Base-by-base conservation (phyloP, 768 basidiomycete species). In the Boletus rex-veris region DNA sequence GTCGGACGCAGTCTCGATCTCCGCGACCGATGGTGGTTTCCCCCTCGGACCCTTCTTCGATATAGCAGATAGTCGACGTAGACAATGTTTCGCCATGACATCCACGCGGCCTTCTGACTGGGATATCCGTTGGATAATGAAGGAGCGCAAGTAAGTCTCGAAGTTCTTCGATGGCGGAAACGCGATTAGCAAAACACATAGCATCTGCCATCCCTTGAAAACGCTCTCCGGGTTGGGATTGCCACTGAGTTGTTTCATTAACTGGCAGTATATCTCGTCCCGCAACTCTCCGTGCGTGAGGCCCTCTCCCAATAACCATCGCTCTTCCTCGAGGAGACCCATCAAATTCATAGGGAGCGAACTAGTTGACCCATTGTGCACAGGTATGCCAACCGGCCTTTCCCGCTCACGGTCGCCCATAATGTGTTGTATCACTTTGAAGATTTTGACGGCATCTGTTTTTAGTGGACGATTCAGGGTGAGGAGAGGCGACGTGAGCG, bases 91-190 rank as follows among this genome's bases (percentile, higher is more conserved):
- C 19, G 94, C 91, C 82, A 98, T 95, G 31, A 93, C 78, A 57
- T 92, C 92, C 21, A 94, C 80, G 16, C 92, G 78, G 18, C 89
- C 88, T 67, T 90, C 86, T 18, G 81, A 79, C 21, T 86, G 79
- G 2, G 75, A 72, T 7, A 80, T 84, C 50, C 86, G 83, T 45
- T 83, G 81, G 56, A 85, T 80, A 41, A 96, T 82, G 72, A 93
- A 96, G n/a, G 79, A 76, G 28, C 80, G 81, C 10, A 96, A 78
- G 69, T 92, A 92, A 1, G 84, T 78, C 66, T 94, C 92, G 62
- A 96, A 94, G 67, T 93, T 87, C 73, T 92, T 93, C 10, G 92
- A 94, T 1, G 95, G 94, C 5, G 91, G 90, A 68, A 98, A 98
- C 3, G 92, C 89, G 50, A 90, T 82, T n/a, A 94, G 76, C 26